phyloP scores from a whole-genome alignment of 768 basidiomycete species.

The Pleurotus platypus region DNA sequence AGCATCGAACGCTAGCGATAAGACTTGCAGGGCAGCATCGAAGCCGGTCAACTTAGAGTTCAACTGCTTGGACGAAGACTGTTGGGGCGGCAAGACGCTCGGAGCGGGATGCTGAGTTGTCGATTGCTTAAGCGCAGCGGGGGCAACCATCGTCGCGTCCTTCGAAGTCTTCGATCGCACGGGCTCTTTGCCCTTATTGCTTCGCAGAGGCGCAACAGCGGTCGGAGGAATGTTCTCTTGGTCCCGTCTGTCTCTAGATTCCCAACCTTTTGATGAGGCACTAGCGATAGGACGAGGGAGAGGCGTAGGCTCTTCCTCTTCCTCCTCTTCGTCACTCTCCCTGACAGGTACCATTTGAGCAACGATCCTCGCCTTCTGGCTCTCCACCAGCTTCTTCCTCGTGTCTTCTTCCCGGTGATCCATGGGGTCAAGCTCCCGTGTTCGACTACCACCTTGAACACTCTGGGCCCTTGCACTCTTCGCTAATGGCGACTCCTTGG shows the following conservation, averaged over 20 bases:
- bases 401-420: slow-evolving; percentile 24
- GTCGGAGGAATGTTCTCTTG: slow-evolving; percentile 30
- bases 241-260: slow-evolving; percentile 9
- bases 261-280: neutral
- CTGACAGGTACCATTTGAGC: slow-evolving; percentile 83
- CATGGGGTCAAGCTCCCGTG: slow-evolving; percentile 26
- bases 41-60: slow-evolving; percentile 50
- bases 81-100: neutral
- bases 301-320: slow-evolving; percentile 22
- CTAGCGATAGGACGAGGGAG: too few relatives aligned
- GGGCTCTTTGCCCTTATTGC: slow-evolving; percentile 11
- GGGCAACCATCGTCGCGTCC: neutral
- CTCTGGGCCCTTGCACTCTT: neutral
- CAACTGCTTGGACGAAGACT: neutral
- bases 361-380: slow-evolving; percentile 90
- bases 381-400: slow-evolving; percentile 76
- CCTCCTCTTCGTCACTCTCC: slow-evolving; percentile 36
- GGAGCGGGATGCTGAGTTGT: neutral
- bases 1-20: slow-evolving; percentile 64
- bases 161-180: neutral
- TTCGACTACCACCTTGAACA: slow-evolving; percentile 16
- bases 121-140: slow-evolving; percentile 1
- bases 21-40: slow-evolving; percentile 54
- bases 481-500: slow-evolving; percentile 12
- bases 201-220: slow-evolving; percentile 17